These are phyloP conservation scores for Melanomma pulvis-pyrius DNA, from an alignment of 495 filamentous ascomycete species.

Conservation along the genomic window DNA sequence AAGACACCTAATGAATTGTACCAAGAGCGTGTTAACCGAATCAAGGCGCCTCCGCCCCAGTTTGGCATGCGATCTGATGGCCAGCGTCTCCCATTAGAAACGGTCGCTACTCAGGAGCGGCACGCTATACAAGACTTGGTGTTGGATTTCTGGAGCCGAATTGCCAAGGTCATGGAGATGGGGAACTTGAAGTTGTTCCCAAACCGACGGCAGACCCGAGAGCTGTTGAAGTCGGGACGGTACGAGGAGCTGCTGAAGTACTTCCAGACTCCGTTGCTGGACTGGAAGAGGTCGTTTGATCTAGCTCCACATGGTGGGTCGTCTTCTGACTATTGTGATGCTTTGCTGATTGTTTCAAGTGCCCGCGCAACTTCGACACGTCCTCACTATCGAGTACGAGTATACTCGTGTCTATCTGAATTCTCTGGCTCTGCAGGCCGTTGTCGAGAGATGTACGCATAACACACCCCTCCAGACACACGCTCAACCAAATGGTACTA, in stretches of 20 bases:
- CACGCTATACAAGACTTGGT: slow-evolving; percentile 66
- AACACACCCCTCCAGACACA: slow-evolving; percentile 47
- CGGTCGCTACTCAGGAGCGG: slow-evolving; percentile 48
- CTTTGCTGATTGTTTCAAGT: slow-evolving; percentile 52
- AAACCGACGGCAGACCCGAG: slow-evolving; percentile 78
- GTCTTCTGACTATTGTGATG: slow-evolving; percentile 46
- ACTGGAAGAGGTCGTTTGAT: slow-evolving; percentile 78
- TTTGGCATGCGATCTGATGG: slow-evolving; percentile 50
- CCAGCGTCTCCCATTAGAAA: slow-evolving; percentile 34
- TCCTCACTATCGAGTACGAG: slow-evolving; percentile 72
- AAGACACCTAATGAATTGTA: slow-evolving; percentile 30
- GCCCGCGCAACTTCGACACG: slow-evolving; percentile 74
- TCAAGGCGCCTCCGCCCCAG: slow-evolving; percentile 21
- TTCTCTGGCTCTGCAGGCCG: slow-evolving; percentile 88
- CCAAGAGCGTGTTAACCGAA: slow-evolving; percentile 31
- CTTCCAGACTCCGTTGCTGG: slow-evolving; percentile 72
- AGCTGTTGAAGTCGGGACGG: slow-evolving; percentile 79
- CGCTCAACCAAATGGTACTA: slow-evolving; percentile 32
- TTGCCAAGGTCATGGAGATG: slow-evolving; percentile 85
- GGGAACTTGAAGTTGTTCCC: slow-evolving; percentile 84
- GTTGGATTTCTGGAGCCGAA: slow-evolving; percentile 87
- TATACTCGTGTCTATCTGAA: slow-evolving; percentile 74
- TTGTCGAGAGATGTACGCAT: slow-evolving; percentile 87
- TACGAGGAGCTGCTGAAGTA: slow-evolving; percentile 80
- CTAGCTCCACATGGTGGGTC: slow-evolving; percentile 44